Base-by-base conservation (phyloP, 129 eudicot species). In the Glebionis coronaria region DNA sequence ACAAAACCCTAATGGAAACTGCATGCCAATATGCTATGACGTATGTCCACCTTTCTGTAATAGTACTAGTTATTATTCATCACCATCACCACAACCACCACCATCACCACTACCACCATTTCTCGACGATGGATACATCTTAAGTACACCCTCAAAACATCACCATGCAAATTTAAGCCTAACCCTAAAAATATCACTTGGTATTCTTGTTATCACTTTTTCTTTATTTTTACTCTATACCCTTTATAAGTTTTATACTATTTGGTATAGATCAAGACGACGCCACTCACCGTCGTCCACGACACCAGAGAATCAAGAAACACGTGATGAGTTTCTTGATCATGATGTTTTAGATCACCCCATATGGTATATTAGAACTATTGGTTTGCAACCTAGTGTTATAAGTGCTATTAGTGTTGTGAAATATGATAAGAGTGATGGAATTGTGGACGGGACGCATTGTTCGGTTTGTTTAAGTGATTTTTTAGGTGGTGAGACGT, bases 391-490 rank as follows among this genome's bases (percentile, higher is more conserved):
- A 27, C 82, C 90, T 2, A 81, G 90, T 0, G 90, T 82, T 1
- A 82, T 87, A 44, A 82, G 69, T 20, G 74, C 84, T 0, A 88
- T 88, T 42, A 72, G 88, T 1, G 67, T 82, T 20, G 82, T 76
- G 12, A 77, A 73, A 72, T 88, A 77, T 29, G 76, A 65, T 31
- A 88, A 50, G 55, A 67, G 80, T 12, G 91, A 82, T 2, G 88
- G 82, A 0, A 46, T 88, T 0, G 49, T 84, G 49, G 91, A 88
- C 54, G 88, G 84, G 13, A 70, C 84, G 2, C 73, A 73, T 27
- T 88, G 95, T 51, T 81, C 95, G 4, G 86, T 88, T 65, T 88
- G 95, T 70, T 72, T 88, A 66, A 82, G 66, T 44, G 90, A 82
- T 61, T 88, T 88, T 78, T 54, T 82, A 63, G 91, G 80, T 69